Percentiles rank a stretch among this genome's conserved stretches.
Evolutionary conservation across 1,284 basidiomycete genomes (phyloP).

Genomic region (Melampsora allii-populina): DNA sequence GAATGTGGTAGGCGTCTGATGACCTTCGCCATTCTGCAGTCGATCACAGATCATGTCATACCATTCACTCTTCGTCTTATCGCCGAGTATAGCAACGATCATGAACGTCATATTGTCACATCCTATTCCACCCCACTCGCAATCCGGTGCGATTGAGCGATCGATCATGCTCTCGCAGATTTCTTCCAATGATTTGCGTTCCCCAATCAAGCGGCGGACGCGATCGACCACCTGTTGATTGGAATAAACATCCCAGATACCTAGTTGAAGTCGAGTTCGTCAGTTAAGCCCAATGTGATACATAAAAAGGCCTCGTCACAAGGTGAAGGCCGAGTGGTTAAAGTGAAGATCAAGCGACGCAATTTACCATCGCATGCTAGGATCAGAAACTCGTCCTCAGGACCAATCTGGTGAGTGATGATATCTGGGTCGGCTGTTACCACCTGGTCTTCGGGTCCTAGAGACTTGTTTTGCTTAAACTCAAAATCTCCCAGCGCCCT

Average conservation of each 20-base stretch:
- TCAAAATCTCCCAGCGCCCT: slow-evolving; percentile 97
- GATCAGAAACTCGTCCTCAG: slow-evolving; percentile 93
- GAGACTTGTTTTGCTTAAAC: slow-evolving; percentile 87
- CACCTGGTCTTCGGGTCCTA: slow-evolving; percentile 84
- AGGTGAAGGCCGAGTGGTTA: too few species aligned
- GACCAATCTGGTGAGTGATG: slow-evolving; percentile 70
- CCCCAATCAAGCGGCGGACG: slow-evolving; percentile 74
- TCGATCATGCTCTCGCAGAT: slow-evolving; percentile 90
- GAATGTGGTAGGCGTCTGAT: slow-evolving; percentile 64
- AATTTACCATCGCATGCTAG: slow-evolving; percentile 88
- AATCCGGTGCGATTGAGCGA: slow-evolving; percentile 89
- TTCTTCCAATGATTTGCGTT: slow-evolving; percentile 72
- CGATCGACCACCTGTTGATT: slow-evolving; percentile 93
- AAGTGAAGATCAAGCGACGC: background rate
- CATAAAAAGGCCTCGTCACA: background rate
- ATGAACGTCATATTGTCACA: slow-evolving; percentile 99
- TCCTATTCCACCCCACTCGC: slow-evolving; percentile 87
- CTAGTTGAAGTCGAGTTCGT: slow-evolving; percentile 55
- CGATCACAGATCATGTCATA: slow-evolving; percentile 83
- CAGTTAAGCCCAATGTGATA: background rate
- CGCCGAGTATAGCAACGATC: slow-evolving; percentile 81
- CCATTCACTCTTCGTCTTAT: slow-evolving; percentile 87
- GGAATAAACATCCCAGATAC: slow-evolving; percentile 96
- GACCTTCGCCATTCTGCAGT: slow-evolving; percentile 69
- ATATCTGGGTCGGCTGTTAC: slow-evolving; percentile 96